Evolutionary conservation across 306 rosid species (phyloP).

Genomic region (Cucurbita argyrosperma): DNA sequence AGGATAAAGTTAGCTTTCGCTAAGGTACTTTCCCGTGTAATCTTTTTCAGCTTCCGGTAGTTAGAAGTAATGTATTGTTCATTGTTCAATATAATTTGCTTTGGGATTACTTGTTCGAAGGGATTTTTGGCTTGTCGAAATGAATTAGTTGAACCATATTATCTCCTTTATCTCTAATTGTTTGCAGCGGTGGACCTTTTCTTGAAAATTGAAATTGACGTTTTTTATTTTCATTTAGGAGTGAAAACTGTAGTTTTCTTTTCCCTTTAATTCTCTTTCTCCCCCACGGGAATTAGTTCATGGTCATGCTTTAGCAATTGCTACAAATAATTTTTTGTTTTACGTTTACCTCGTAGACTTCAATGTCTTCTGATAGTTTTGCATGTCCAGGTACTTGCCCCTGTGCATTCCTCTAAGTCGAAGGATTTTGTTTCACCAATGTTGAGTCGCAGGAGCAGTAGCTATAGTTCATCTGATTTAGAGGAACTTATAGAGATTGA

Average conservation of each 20-base stretch:
- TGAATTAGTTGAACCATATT: not conserved
- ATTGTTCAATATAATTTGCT: not conserved
- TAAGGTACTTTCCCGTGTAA: not conserved
- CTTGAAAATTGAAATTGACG: not conserved
- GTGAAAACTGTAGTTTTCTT: not conserved
- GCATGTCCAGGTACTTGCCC: not conserved
- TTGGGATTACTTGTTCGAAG: not conserved
- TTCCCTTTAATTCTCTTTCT: not conserved
- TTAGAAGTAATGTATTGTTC: not conserved
- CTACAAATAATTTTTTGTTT: not conserved
- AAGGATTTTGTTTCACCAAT: slow-evolving; percentile 17
- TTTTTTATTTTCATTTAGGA: not conserved
- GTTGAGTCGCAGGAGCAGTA: slow-evolving; percentile 29
- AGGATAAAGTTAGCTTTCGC: not conserved
- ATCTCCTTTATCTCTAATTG: not conserved
- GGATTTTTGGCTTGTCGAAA: no score
- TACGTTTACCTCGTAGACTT: not conserved
- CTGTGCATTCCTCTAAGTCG: not conserved
- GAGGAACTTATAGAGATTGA: slow-evolving; percentile 47
- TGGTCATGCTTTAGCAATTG: not conserved
- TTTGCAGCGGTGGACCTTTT: not conserved
- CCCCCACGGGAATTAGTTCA: not conserved
- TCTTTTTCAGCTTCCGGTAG: not conserved
- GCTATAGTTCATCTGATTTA: slow-evolving; percentile 14
- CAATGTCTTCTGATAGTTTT: not conserved